Conservation (phyloP, 345 rosid genomes). For the Dovyalis caffra region DNA sequence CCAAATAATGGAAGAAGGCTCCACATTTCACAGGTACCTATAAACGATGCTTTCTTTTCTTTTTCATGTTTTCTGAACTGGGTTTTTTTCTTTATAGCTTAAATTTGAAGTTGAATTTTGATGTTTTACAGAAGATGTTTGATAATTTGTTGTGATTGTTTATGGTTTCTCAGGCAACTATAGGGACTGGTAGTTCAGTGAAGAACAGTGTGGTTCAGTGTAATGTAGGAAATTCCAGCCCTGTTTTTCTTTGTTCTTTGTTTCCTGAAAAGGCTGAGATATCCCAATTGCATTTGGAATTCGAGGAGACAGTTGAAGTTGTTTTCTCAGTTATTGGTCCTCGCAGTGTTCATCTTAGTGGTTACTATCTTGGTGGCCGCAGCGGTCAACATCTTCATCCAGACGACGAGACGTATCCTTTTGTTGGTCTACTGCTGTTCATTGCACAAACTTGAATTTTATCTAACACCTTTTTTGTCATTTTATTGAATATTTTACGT, state of each 20-base stretch:
- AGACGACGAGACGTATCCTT: slow-evolving; percentile 71
- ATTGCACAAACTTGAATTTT: not conserved
- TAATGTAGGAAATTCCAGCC: slow-evolving; percentile 61
- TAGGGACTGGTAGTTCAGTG: slow-evolving; percentile 46
- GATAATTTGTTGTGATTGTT: not conserved
- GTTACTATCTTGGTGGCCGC: slow-evolving; percentile 40
- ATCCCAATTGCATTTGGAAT: slow-evolving; percentile 65
- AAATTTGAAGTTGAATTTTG: not conserved
- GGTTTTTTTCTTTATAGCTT: not conserved
- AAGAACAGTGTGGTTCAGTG: slow-evolving; percentile 59
- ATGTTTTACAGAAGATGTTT: not conserved
- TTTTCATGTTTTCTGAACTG: not conserved
- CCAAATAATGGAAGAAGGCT: slow-evolving; percentile 43
- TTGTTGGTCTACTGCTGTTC: not conserved
- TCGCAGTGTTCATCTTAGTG: slow-evolving; percentile 64
- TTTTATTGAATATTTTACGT: not conserved
- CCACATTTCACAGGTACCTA: slow-evolving; percentile 62
- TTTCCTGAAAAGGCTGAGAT: slow-evolving; percentile 50
- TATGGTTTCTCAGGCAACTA: slow-evolving; percentile 48
- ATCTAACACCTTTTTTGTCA: not conserved
- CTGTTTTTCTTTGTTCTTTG: slow-evolving; percentile 59
- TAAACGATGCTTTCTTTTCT: not conserved
- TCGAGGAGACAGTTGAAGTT: slow-evolving; percentile 68
- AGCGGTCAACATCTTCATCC: slow-evolving; percentile 8
- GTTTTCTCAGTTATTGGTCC: slow-evolving; percentile 75